Conservation (phyloP, 306 rosid species). For the Rosa chinensis region DNA sequence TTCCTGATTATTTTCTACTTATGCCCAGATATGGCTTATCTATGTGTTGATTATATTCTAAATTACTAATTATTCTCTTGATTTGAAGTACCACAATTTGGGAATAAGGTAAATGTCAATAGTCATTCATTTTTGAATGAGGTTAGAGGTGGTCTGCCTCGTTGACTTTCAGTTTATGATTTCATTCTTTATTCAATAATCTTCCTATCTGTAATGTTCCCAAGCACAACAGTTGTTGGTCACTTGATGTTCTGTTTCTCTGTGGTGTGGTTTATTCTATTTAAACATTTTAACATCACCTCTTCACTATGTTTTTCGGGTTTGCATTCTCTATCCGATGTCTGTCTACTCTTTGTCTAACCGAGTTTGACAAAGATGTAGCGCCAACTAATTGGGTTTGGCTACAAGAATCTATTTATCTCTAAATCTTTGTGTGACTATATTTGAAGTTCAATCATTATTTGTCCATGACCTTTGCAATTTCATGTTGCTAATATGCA, state of each 20-base stretch:
- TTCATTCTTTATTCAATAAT: neutral
- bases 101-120: neutral
- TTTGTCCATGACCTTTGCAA: constrained; percentile 31
- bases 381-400: neutral
- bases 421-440: neutral
- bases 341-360: constrained; percentile 11
- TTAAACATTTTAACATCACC: neutral
- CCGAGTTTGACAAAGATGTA: neutral
- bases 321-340: constrained; percentile 16
- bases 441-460: constrained; percentile 19
- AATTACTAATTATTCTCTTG: no score
- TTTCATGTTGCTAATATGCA: constrained; percentile 44
- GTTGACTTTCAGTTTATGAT: neutral
- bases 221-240: neutral
- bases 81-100: no score
- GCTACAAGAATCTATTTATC: neutral
- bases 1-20: no score
- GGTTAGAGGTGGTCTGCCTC: neutral
- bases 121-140: neutral
- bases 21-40: no score
- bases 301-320: neutral
- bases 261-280: neutral
- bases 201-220: neutral
- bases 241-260: neutral
- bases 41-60: neutral